A percentile compares a stretch with the other conserved stretches of the same genome.
These are phyloP conservation scores for Purpureocillium takamizusanense DNA, from an alignment of 2,329 filamentous ascomycete genomes.

Conservation along the genomic window DNA sequence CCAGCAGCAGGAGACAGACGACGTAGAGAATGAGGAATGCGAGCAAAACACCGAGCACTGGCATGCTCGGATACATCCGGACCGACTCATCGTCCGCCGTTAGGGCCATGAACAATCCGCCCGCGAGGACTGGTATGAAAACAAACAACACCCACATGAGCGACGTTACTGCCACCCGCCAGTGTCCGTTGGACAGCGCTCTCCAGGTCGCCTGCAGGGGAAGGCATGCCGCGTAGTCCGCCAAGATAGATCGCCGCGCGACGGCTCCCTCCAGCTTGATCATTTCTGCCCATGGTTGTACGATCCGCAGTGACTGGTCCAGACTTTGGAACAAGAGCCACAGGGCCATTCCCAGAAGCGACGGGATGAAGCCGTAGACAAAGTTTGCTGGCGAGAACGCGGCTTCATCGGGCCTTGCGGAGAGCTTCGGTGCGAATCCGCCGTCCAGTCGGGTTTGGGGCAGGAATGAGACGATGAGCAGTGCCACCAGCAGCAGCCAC, in stretches of 20 bases:
- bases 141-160: slow-evolving; percentile 50
- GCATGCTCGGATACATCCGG: slow-evolving; percentile 63
- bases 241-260: slow-evolving; percentile 55
- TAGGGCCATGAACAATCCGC: slow-evolving; percentile 66
- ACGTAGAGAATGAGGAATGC: slow-evolving; percentile 63
- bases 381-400: slow-evolving; percentile 86
- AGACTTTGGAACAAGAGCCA: slow-evolving; percentile 60
- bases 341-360: slow-evolving; percentile 55
- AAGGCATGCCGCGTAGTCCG: slow-evolving; percentile 60
- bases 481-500: slow-evolving; percentile 54
- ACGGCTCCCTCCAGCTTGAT: slow-evolving; percentile 45
- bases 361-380: slow-evolving; percentile 69
- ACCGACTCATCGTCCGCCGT: slow-evolving; percentile 43
- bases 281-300: slow-evolving; percentile 63
- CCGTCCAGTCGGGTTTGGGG: slow-evolving; percentile 52
- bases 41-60: slow-evolving; percentile 65
- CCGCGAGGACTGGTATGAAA: slow-evolving; percentile 57
- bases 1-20: slow-evolving; percentile 49
- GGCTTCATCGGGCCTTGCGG: slow-evolving; percentile 45
- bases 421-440: slow-evolving; percentile 65
- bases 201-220: slow-evolving; percentile 51
- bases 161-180: slow-evolving; percentile 53
- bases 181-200: slow-evolving; percentile 54
- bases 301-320: slow-evolving; percentile 55
- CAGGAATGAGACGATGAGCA: slow-evolving; percentile 73